A percentile compares a stretch with the other conserved stretches of the same genome.
These are phyloP conservation scores for Aspergillus ustus DNA, from an alignment of 2,329 filamentous ascomycete genomes.

Conservation along the genomic window DNA sequence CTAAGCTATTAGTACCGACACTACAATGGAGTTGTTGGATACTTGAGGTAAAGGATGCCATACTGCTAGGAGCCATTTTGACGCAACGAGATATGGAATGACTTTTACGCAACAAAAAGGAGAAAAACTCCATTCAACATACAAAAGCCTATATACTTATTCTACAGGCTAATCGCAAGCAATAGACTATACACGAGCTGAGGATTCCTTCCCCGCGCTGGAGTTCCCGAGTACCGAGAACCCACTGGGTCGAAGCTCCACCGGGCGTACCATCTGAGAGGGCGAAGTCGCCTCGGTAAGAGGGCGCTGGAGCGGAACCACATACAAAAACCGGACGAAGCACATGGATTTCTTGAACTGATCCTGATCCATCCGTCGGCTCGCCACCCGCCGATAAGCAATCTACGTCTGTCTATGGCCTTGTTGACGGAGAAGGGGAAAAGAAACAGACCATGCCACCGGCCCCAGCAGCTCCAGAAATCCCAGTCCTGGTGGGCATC, in stretches of 20 bases:
- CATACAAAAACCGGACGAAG: constrained; percentile 11
- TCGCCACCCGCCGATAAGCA: not conserved
- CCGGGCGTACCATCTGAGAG: not conserved
- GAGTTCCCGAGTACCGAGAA: constrained; percentile 11
- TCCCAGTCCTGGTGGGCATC: constrained; percentile 66
- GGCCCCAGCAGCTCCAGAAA: constrained; percentile 1
- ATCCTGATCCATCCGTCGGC: not conserved
- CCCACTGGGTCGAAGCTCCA: not conserved
- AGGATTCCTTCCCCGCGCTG: constrained; percentile 1
- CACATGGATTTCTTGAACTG: constrained; percentile 6
- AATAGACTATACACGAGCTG: not conserved
- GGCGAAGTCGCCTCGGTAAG: constrained; percentile 8
- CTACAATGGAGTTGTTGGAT: not conserved
- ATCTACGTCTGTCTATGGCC: not conserved
- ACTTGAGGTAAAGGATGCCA: not conserved
- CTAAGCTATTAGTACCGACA: constrained; percentile 22
- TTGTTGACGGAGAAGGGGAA: not conserved
- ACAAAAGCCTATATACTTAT: not conserved
- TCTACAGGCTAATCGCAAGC: not conserved
- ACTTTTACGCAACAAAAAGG: not conserved
- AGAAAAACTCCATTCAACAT: not conserved
- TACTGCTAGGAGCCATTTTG: constrained; percentile 16
- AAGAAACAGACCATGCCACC: not conserved
- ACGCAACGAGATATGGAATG: not conserved
- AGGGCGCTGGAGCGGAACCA: constrained; percentile 2